Conservation (phyloP, 495 filamentous ascomycete species). For the Aspergillus carlsbadensis region DNA sequence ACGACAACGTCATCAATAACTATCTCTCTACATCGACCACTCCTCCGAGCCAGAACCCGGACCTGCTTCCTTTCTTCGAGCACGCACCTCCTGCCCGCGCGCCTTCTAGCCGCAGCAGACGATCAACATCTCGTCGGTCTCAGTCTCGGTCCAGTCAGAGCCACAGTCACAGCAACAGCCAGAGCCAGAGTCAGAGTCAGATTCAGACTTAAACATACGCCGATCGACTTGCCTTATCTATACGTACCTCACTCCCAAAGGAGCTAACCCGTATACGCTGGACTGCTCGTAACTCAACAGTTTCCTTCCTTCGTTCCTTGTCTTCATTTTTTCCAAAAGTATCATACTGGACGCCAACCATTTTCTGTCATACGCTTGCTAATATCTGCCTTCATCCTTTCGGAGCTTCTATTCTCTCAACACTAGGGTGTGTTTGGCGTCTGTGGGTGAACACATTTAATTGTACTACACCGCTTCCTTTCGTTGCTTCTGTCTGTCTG, state of each 20-base stretch:
- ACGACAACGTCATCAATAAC: conserved; percentile 54
- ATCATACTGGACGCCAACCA: neutral
- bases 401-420: conserved; percentile 3
- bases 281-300: neutral
- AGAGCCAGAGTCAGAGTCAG: conserved; percentile 30
- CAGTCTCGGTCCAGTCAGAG: conserved; percentile 38
- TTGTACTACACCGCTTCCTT: neutral
- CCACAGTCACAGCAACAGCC: neutral
- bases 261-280: neutral
- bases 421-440: conserved; percentile 7
- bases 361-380: neutral
- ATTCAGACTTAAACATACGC: conserved; percentile 10
- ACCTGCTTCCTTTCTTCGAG: conserved; percentile 52
- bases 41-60: conserved; percentile 61
- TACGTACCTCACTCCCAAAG: neutral
- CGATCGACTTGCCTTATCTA: neutral
- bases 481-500: neutral
- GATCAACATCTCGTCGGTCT: conserved; percentile 32
- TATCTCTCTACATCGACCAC: conserved; percentile 38
- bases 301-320: neutral
- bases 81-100: conserved; percentile 39
- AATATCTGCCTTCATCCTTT: neutral
- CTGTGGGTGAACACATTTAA: neutral
- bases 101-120: conserved; percentile 38
- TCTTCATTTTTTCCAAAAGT: neutral